Base-by-base conservation (phyloP, 768 basidiomycete species). In the Leccinum rimulosum region DNA sequence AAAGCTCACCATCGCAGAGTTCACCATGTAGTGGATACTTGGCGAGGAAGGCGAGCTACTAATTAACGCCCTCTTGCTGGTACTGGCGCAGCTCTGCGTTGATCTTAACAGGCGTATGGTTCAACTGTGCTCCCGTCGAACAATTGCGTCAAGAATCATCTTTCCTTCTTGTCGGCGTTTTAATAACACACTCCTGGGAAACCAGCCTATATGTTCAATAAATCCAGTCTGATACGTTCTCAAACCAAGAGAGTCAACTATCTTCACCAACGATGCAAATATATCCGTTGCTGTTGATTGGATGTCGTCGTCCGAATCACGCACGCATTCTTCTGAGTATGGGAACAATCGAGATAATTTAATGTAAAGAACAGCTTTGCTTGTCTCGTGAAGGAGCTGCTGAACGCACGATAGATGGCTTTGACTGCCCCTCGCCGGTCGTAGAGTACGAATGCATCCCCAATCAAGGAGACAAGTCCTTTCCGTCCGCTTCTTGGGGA, bases 261-360 rank as follows among this genome's bases (percentile, higher is more conserved):
- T 96, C 79, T 98, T 98, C 61, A 99, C 92, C n/a, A 99, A 77
- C 0, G 93, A 91, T 0, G 97, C 97, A 68, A 99, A 99, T 0
- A 94, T 95, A 69, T 94, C 95, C n/a, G 97, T 98, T 3, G 96
- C 88, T 2, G 93, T 86, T 30, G 96, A 85, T 28, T 97, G 89
- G 45, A 97, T 89, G 59, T 91, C 90, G 61, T 95, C 93, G 67
- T 98, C 88, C 5, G 85, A 70, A 72, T 99, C 25, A 25, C 25
- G 25, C 97, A 66, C 94, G 97, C 97, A 98, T 99, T 35, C 97
- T 83, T 8, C 97, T 97, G 8, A 99, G 85, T 5, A 98, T 85
- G 0, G 97, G 97, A 0, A 98, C 95, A 31, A 99, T 86, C 75
- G 80, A 76, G 98, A 98, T 60, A 98, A 25, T 25, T 25, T 90